Base-by-base conservation (phyloP, 345 rosid genomes). In the Rhodamnia rubescens region DNA sequence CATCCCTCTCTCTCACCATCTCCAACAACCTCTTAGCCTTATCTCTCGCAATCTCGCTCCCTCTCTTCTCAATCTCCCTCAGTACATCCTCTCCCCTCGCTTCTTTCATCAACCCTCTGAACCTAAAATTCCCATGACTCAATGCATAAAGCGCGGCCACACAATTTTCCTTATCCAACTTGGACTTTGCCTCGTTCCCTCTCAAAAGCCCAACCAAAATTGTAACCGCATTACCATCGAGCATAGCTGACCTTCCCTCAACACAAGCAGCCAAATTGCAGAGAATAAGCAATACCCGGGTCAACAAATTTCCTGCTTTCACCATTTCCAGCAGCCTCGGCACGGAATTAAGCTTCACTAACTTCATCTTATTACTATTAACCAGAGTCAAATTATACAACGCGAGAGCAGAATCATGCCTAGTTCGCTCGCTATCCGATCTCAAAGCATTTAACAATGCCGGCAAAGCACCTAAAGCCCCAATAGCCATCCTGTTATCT, bases 401-500 rank as follows among this genome's bases (percentile, higher is more conserved):
- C 36, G 99, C 95, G n/a, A 93, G 91, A 6, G 96, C 93, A 8
- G 98, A 91, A 87, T 96, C 98, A 50, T 91, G 89, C 9, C 94
- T 91, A 6, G 95, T 89, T 84, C 90, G 91, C 86, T 94, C 94
- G 47, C 94, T 92, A 15, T 92, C 94, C 0, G 94, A 91, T 58
- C 96, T 88, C 21, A 96, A 91, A 82, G 93, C 92, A 86, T 93
- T 93, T 52, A 96, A 87, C 4, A 96, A 89, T 18, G 98, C 96
- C 86, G 92, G 96, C 81, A 95, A 87, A 53, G 96, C 99, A 11
- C 99, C 98, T 52, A 96, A 87, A 18, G 93, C 98, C 36, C 96
- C 98, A 12, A 95, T 94, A 50, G 96, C 98, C 91, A 93, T 94
- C 87, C 93, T 94, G 87, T 93, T 96, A 85, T 93, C 93, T 53